A percentile compares a stretch with the other conserved stretches of the same genome.
Evolutionary conservation across 2,329 filamentous ascomycete genomes (phyloP).

Genomic region (Trichoderma cornu-damae): DNA sequence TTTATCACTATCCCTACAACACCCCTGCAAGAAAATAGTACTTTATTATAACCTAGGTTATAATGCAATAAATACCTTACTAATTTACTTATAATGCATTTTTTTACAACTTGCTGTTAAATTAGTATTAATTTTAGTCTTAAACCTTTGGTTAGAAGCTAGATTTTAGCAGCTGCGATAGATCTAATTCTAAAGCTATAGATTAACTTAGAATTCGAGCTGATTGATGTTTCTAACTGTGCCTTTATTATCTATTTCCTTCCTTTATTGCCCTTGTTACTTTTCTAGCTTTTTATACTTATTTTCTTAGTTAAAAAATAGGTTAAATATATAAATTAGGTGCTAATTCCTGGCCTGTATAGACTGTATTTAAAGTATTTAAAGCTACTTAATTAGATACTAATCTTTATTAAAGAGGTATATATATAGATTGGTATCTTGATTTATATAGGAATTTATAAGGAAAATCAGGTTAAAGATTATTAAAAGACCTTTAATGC

Average conservation of each 20-base stretch:
- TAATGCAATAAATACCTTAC: no score
- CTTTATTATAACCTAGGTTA: no score
- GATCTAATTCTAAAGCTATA: no score
- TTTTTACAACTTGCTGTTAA: no score
- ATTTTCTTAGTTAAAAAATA: background rate
- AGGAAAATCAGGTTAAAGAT: background rate
- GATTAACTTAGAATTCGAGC: background rate
- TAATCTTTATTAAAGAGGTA: background rate
- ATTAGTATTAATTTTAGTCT: no score
- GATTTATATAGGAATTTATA: background rate
- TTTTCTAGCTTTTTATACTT: background rate
- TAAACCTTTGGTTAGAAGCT: no score
- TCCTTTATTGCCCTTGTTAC: background rate
- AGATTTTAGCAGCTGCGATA: no score
- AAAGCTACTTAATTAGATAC: background rate
- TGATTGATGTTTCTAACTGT: background rate
- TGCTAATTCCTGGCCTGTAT: background rate
- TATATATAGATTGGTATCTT: background rate
- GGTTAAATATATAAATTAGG: no score
- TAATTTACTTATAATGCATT: no score
- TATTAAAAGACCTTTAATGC: background rate
- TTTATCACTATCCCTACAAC: no score
- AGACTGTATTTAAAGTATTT: background rate
- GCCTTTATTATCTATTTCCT: background rate
- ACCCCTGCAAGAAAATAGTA: no score